Evolutionary conservation across 208 protist genomes (phyloP).

Genomic region (Porcisia deanei): DNA sequence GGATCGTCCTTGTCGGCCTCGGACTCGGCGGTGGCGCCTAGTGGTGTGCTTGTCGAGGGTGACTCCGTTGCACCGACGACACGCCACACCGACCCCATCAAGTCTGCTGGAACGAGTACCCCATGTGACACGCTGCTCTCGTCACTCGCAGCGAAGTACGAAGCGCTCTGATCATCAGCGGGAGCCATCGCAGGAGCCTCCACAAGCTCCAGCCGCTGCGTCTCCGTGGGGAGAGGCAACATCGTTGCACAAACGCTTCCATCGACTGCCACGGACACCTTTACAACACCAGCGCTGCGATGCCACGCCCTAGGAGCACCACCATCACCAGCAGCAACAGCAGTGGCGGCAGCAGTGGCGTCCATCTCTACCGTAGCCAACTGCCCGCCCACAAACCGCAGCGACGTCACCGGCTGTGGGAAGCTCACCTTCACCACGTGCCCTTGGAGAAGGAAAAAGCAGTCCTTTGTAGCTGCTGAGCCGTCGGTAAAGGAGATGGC

Average conservation of each 20-base stretch:
- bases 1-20: conserved; percentile 11
- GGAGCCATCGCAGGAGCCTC: conserved; percentile 5
- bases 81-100: conserved; percentile 25
- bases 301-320: background rate
- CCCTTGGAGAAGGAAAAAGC: conserved; percentile 22
- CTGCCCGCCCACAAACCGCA: conserved; percentile 27
- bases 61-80: background rate
- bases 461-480: background rate
- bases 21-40: background rate
- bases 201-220: conserved; percentile 22
- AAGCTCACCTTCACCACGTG: conserved; percentile 38
- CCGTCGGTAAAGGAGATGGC: conserved; percentile 19
- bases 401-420: conserved; percentile 22
- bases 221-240: conserved; percentile 11
- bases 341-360: background rate
- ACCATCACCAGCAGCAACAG: too few species aligned
- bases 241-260: conserved; percentile 17
- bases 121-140: background rate
- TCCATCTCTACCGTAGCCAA: conserved; percentile 17
- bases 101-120: conserved; percentile 6
- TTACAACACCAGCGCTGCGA: conserved; percentile 22
- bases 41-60: background rate
- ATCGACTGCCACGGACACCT: conserved; percentile 10
- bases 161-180: background rate
- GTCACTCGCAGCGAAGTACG: background rate